Evolutionary conservation across 1,139 yeast species (phyloP), one percentile per base, ranked within the genome.

Genomic region (Geotrichum macrosporum): DNA sequence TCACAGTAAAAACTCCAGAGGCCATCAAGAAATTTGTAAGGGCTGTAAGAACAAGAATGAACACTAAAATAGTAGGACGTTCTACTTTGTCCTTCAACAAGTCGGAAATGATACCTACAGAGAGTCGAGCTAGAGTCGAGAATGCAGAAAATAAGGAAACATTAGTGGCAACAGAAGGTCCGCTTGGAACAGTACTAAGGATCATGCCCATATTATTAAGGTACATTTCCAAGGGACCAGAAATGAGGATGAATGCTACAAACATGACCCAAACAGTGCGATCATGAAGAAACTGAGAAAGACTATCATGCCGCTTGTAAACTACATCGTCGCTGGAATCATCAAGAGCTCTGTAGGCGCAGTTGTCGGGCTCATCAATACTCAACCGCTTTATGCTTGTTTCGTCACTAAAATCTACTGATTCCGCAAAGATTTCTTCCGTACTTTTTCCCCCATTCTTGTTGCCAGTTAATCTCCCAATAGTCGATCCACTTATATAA

Each of bases 161-260:
- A 50, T 77, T 78, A n/a, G 68, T 60, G 1, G 82, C 63, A 15
- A 71, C 63, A 12, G 63, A 53, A 2, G 71, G 66, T 2, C 54
- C 59, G 13, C 53, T 35, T 2, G 57, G 55, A 6, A 65, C 57
- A 3, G 71, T 57, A 39, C 57, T 58, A 18, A 63, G 54, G 78
- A 74, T 27, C 78, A 81, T 41, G 8, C 94, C 95, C 72, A 92
- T 75, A 60, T 89, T 86, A 51, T 89, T 86, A 55, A 87, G 79
- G 64, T 80, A 88, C 71, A 88, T 80, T 60, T 92, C 98, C 53
- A 87, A 68, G 1, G 96, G 95, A 0, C 97, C 98, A 21, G 87
- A 70, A 30, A 82, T 74, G 32, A 86, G 67, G 26, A 88, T 72
- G 51, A 88, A 74, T 6, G 89, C 76, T 2, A 74, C 54, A 32